A percentile compares a stretch with the other conserved stretches of the same genome.
phyloP scores from a whole-genome alignment of 495 filamentous ascomycete genomes.

The Daldinia loculata region DNA sequence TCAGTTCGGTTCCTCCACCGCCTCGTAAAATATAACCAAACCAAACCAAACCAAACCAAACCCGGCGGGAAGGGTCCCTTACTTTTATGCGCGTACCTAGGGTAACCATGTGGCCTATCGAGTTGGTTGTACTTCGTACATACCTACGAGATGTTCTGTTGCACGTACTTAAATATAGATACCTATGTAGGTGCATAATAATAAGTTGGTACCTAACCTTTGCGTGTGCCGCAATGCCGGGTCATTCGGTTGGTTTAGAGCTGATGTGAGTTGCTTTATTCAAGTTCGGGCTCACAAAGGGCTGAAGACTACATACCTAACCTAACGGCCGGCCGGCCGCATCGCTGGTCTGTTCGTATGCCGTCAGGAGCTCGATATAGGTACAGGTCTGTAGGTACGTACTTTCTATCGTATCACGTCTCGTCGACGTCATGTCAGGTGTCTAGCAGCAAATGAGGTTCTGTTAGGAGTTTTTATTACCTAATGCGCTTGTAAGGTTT shows the following conservation, averaged over 20 bases:
- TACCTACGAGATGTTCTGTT: not conserved
- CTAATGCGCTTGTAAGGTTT: conserved; percentile 1
- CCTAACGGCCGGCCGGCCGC: conserved; percentile 4
- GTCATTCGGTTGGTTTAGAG: conserved; percentile 16
- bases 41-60: not conserved
- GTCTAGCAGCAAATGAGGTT: conserved; percentile 18
- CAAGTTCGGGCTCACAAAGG: not conserved
- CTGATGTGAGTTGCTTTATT: conserved; percentile 15
- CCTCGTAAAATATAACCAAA: conserved; percentile 10
- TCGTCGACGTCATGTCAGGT: conserved; percentile 21
- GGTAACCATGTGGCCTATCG: too few species aligned
- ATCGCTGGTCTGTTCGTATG: not conserved
- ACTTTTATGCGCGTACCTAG: not conserved
- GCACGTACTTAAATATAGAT: not conserved
- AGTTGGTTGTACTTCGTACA: too few species aligned
- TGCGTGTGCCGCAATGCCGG: conserved; percentile 20
- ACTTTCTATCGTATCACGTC: not conserved
- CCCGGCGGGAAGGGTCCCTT: not conserved
- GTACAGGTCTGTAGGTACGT: not conserved
- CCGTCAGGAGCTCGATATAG: not conserved
- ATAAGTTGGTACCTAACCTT: not conserved
- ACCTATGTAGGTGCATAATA: not conserved
- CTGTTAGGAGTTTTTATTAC: conserved; percentile 1
- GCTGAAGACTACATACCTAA: not conserved
- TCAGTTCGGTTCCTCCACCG: not conserved